Percentiles rank a stretch among this genome's conserved stretches.
Evolutionary conservation across 2,329 filamentous ascomycete genomes (phyloP).

Genomic region (Penicillium janthinellum): DNA sequence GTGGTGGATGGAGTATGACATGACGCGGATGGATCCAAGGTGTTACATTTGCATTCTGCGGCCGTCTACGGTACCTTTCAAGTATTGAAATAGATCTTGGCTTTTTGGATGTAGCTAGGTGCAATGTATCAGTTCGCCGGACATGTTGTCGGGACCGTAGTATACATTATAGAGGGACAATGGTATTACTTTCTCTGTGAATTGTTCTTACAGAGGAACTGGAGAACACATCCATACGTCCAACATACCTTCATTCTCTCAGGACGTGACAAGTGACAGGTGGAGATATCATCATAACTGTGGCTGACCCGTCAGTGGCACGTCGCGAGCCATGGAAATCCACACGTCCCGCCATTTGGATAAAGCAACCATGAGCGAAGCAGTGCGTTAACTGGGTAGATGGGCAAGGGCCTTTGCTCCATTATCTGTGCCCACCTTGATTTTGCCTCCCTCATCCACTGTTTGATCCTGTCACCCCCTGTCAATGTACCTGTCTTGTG

Average conservation of each 20-base stretch:
- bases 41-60: neutral
- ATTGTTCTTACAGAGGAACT: neutral
- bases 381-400: neutral
- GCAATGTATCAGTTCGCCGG: neutral
- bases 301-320: slow-evolving; percentile 14
- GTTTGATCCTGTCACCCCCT: slow-evolving; percentile 13
- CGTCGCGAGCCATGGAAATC: slow-evolving; percentile 16
- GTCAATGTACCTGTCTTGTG: slow-evolving; percentile 13
- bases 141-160: neutral
- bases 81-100: neutral
- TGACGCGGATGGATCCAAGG: slow-evolving; percentile 8
- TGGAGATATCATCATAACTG: neutral
- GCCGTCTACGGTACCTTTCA: neutral
- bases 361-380: slow-evolving; percentile 15
- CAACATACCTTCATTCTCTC: neutral
- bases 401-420: slow-evolving; percentile 8
- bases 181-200: too few relatives aligned
- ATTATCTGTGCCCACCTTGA: neutral
- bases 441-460: slow-evolving; percentile 17
- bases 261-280: neutral
- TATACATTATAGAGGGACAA: neutral
- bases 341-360: slow-evolving; percentile 14
- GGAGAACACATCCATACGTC: neutral
- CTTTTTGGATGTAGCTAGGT: neutral
- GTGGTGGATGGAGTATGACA: slow-evolving; percentile 8